Conservation (phyloP, 176 grass and related monocot species). For the Oryza glumipatula region DNA sequence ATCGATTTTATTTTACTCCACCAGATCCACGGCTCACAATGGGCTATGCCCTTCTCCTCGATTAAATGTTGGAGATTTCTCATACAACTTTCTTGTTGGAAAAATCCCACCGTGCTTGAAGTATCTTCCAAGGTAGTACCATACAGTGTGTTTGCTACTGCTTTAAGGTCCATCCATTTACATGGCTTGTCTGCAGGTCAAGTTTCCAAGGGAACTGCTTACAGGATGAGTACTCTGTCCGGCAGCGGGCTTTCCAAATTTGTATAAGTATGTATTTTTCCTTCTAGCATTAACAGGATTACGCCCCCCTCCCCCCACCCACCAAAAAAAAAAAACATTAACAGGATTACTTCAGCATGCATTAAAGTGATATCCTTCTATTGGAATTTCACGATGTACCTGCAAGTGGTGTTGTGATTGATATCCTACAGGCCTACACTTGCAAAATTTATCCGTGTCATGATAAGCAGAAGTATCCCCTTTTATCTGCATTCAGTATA, state of each 20-base stretch:
- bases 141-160: conserved; percentile 1
- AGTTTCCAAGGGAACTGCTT: conserved; percentile 99
- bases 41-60: conserved; percentile 70
- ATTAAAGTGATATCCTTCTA: conserved; percentile 4
- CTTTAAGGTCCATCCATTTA: conserved; percentile 38
- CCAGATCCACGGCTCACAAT: conserved; percentile 55
- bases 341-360: background rate
- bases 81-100: conserved; percentile 90
- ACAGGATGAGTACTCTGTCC: conserved; percentile 75
- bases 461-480: too few species aligned
- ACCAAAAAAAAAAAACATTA: background rate
- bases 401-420: background rate
- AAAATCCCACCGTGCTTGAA: conserved; percentile 94
- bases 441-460: background rate
- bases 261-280: conserved; percentile 54
- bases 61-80: conserved; percentile 86
- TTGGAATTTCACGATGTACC: background rate
- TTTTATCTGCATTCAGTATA: too few species aligned
- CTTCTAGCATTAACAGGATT: conserved; percentile 4
- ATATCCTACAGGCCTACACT: background rate
- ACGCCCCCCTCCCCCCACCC: background rate
- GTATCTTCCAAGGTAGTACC: conserved; percentile 87
- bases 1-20: background rate
- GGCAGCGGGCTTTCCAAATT: conserved; percentile 62
- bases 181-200: conserved; percentile 53